A percentile compares a stretch with the other conserved stretches of the same genome.
Conservation (phyloP, 257 asterid species). For the Solanum habrochaites region DNA sequence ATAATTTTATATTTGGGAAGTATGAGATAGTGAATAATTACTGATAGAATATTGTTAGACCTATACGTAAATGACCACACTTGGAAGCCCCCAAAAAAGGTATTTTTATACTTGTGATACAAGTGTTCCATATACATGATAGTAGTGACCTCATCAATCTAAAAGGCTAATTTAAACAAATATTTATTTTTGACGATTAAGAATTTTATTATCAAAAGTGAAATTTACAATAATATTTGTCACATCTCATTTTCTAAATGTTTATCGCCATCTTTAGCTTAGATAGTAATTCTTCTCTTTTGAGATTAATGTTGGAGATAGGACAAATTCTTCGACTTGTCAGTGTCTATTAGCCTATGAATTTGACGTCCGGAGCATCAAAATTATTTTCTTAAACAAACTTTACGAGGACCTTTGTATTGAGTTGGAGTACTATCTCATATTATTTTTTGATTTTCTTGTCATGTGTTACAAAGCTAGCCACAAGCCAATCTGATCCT, state of each 20-base stretch:
- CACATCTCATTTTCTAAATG: background rate
- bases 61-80: background rate
- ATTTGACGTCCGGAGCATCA: accelerated
- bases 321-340: too few species aligned
- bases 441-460: too few species aligned
- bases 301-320: too few species aligned
- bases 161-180: too few species aligned
- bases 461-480: too few species aligned
- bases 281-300: background rate
- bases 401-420: too few species aligned
- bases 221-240: background rate
- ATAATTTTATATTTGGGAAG: background rate
- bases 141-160: background rate
- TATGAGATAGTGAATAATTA: background rate
- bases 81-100: background rate
- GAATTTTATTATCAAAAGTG: too few species aligned
- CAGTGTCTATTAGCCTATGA: too few species aligned
- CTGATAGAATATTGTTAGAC: background rate
- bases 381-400: too few species aligned
- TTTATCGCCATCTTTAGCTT: background rate
- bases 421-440: too few species aligned
- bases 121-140: background rate
- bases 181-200: too few species aligned
- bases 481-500: too few species aligned
- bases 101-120: background rate